Evolutionary conservation across 73 alveolate species (phyloP), one percentile per base, ranked within the genome.

Genomic region (Breviolum minutum): DNA sequence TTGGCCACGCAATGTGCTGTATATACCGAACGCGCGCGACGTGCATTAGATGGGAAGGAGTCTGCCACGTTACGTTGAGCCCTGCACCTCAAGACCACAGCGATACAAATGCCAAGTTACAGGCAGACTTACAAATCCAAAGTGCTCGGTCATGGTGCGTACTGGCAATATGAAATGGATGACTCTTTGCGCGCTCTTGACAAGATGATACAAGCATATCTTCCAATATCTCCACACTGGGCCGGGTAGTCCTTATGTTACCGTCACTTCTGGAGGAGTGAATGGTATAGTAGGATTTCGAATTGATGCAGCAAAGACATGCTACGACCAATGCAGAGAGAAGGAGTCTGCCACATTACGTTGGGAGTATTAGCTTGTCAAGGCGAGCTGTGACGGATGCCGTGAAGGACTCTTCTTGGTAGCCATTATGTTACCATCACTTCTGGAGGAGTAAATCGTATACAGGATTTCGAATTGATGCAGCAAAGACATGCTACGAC

Each of bases 151-250:
- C 80, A 63, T n/a, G 95, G 95, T 86, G 95, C 95, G 11, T 86
- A 80, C 79, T 86, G 95, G 95, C 95, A 86, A 63, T 86, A 86
- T 32, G 81, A 86, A 68, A 63, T 63, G 81, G 63, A 86, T 68
- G 95, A 80, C 17, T 26, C 54, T 29, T 86, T 77, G 95, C 95
- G 63, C 32, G 80, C 95, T 5, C 60, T 86, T 32, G 95, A 86
- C 11, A 66, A 86, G 66, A 86, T 86, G 95, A 77, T 63, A 0
- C 77, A 86, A 80, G 95, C 95, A 12, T 86, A 86, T 32, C 22
- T 86, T 62, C n/a, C 81, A 77, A 61, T 86, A 22, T 29, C 2
- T 86, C 26, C 80, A 27, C 0, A 30, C 62, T 20, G 30, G 12
- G 14, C 63, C 87, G 12, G n/a, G n/a, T n/a, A n/a, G n/a, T n/a